phyloP scores from a whole-genome alignment of 2,329 filamentous ascomycete species.

The Penicillium sp. region DNA sequence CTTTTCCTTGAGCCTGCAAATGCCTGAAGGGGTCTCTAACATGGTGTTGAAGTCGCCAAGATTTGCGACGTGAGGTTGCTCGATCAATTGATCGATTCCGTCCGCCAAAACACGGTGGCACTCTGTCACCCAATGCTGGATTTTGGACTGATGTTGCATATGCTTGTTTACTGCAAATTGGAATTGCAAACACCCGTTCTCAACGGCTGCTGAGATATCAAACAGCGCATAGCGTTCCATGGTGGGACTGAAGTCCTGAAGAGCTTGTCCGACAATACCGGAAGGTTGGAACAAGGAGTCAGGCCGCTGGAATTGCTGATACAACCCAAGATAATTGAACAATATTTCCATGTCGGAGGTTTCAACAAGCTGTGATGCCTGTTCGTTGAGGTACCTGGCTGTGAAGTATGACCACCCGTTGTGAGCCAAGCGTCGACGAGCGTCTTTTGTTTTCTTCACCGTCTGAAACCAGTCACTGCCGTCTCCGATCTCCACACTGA shows the following conservation, averaged over 20 bases:
- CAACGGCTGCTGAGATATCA: neutral
- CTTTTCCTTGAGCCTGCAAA: too few species aligned
- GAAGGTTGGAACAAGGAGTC: slow-evolving; percentile 13
- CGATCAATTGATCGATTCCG: too few species aligned
- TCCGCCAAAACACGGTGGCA: too few species aligned
- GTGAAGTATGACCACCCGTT: slow-evolving; percentile 2
- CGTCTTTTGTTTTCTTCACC: neutral
- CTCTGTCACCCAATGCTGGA: too few species aligned
- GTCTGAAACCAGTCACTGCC: too few species aligned
- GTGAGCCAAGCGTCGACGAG: neutral
- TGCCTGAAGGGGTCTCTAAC: too few species aligned
- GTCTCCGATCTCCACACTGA: neutral
- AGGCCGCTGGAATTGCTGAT: slow-evolving; percentile 17
- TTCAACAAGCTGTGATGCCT: neutral
- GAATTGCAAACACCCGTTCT: neutral
- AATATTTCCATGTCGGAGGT: slow-evolving; percentile 18
- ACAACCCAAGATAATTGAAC: slow-evolving; percentile 27
- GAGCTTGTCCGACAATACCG: neutral
- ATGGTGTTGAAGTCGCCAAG: too few species aligned
- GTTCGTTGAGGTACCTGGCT: neutral
- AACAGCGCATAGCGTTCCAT: neutral
- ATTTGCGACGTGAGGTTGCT: too few species aligned
- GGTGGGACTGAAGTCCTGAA: neutral
- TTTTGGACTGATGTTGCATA: too few species aligned
- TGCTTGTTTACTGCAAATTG: too few species aligned